Base-by-base conservation (phyloP, 768 basidiomycete genomes). In the Gymnopilus junonius region DNA sequence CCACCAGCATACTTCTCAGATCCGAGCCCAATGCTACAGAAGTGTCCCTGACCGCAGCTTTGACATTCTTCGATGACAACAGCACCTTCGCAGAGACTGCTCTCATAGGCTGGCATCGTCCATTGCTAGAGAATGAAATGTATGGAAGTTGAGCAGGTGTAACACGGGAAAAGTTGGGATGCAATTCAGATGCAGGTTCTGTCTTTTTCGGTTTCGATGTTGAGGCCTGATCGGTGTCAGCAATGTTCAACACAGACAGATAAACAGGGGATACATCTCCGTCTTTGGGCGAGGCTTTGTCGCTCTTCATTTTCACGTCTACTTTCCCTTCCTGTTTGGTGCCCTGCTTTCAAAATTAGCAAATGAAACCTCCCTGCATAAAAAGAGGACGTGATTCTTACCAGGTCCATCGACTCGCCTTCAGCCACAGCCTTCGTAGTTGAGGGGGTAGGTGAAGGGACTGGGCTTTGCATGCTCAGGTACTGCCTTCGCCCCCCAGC, bases 381-480 rank as follows among this genome's bases (percentile, higher is more conserved):
- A 11, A 20, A 8, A 56, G 58, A 43, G 1, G 27, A 23, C n/a
- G n/a, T n/a, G n/a, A 10, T 20, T 76, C 89, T 77, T 69, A 95
- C 94, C 54, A 87, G 84, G 20, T 97, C 93, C 89, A 95, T 95
- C 1, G 82, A 80, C 46, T 92, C 92, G 14, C 85, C 87, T 55
- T 94, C 94, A 3, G 87, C 88, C 40, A 86, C 92, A 43, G 92
- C 93, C 76, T 97, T 95, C 70, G 97, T 99, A 0, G 97, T 99
- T 8, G 95, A 97, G 39, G 99, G 84, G n/a, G n/a, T n/a, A n/a
- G n/a, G n/a, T n/a, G n/a, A n/a, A n/a, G n/a, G n/a, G n/a, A n/a
- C n/a, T n/a, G n/a, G n/a, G n/a, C n/a, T n/a, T n/a, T n/a, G n/a
- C n/a, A n/a, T n/a, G n/a, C n/a, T n/a, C n/a, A n/a, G n/a, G n/a